Evolutionary conservation across 1,284 basidiomycete genomes (phyloP).

Genomic region (Fistulinella cinereoalba): DNA sequence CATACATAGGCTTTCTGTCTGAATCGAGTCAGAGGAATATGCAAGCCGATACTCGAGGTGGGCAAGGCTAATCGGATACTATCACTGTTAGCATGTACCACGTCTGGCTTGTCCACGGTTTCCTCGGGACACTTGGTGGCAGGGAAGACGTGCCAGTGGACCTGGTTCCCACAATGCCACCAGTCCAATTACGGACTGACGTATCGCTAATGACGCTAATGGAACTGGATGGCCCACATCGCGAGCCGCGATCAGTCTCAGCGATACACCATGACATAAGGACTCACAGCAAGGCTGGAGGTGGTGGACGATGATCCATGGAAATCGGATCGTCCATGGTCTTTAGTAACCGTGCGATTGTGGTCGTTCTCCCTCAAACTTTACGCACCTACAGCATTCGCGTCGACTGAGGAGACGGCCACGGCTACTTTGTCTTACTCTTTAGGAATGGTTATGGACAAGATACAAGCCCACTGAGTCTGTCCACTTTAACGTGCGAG

Average conservation of each 20-base stretch:
- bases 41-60: constrained; percentile 12
- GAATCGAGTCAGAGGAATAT: constrained; percentile 2
- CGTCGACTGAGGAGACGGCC: constrained; percentile 11
- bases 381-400: constrained; percentile 2
- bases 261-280: constrained; percentile 25
- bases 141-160: constrained; percentile 33
- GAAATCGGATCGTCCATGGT: constrained; percentile 23
- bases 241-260: constrained; percentile 21
- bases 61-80: constrained; percentile 18
- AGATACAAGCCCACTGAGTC: constrained; percentile 24
- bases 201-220: constrained; percentile 18
- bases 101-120: constrained; percentile 20
- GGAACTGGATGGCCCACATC: constrained; percentile 14
- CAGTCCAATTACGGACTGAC: constrained; percentile 26
- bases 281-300: constrained; percentile 9
- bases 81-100: constrained; percentile 23
- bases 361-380: constrained; percentile 11
- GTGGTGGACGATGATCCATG: constrained; percentile 28
- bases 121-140: constrained; percentile 7
- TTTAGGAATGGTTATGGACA: constrained; percentile 24
- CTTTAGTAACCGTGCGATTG: constrained; percentile 26
- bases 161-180: constrained; percentile 30
- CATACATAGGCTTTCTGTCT: constrained; percentile 6
- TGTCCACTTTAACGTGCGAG: constrained; percentile 32
- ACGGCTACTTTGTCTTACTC: constrained; percentile 22